Evolutionary conservation across 257 asterid species (phyloP).

Genomic region (Knoxia roxburghii): DNA sequence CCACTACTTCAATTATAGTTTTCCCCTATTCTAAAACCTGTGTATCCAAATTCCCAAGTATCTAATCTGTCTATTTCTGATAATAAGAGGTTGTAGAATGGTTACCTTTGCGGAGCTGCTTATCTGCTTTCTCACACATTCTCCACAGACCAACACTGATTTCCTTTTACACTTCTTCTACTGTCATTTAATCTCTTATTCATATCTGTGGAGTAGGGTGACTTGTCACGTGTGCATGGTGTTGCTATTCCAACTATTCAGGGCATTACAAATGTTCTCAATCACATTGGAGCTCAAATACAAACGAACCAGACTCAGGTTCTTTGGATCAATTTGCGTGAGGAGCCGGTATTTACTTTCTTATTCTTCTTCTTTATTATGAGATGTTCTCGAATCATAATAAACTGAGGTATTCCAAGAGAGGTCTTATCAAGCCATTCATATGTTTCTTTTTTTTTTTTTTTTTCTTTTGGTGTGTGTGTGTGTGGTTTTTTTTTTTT

Average conservation of each 20-base stretch:
- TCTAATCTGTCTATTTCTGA: no score
- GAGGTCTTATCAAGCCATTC: slow-evolving; percentile 1
- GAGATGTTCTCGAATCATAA: no score
- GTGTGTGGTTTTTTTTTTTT: slow-evolving; percentile 3
- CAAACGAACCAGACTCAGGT: slow-evolving; percentile 54
- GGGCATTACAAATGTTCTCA: slow-evolving; percentile 89
- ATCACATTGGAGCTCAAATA: slow-evolving; percentile 68
- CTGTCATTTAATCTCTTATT: neutral
- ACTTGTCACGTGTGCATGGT: slow-evolving; percentile 79
- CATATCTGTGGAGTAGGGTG: slow-evolving; percentile 58
- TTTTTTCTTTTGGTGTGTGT: no score
- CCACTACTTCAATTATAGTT: no score
- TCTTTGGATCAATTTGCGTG: slow-evolving; percentile 93
- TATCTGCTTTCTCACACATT: no score
- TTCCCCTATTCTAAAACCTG: no score
- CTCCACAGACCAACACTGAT: neutral
- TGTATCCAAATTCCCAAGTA: no score
- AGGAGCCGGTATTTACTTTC: slow-evolving; percentile 77
- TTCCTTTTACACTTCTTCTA: neutral
- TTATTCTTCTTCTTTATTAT: neutral
- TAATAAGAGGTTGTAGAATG: no score
- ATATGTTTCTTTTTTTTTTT: slow-evolving; percentile 1
- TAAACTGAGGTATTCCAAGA: neutral
- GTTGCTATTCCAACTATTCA: slow-evolving; percentile 95
- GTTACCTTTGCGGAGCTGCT: no score